phyloP scores from a whole-genome alignment of 1,139 yeast genomes.

The Candida tetrigidarum region DNA sequence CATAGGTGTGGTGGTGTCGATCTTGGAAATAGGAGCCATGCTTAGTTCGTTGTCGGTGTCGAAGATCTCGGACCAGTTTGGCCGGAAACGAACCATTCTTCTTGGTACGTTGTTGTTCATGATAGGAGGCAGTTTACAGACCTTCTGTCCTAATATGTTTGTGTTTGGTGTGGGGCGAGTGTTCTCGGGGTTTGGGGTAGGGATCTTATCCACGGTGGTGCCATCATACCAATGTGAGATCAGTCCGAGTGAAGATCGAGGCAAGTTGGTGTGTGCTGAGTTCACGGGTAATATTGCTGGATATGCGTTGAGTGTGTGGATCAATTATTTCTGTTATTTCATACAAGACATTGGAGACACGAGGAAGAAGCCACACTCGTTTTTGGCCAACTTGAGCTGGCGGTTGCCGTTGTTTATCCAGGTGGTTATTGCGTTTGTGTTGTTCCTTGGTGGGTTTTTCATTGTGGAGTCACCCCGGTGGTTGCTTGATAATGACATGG shows the following conservation, averaged over 20 bases:
- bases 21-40: slow-evolving; percentile 58
- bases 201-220: slow-evolving; percentile 54
- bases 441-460: slow-evolving; percentile 55
- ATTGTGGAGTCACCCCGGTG: slow-evolving; percentile 61
- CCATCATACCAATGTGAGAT: slow-evolving; percentile 62
- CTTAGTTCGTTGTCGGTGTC: slow-evolving; percentile 52
- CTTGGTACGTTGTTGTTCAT: slow-evolving; percentile 53
- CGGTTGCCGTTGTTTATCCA: slow-evolving; percentile 55
- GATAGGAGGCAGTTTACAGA: slow-evolving; percentile 54
- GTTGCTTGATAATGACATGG: slow-evolving; percentile 54
- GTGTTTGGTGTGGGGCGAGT: slow-evolving; percentile 54
- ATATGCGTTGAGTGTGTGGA: slow-evolving; percentile 58
- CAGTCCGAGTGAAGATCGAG: slow-evolving; percentile 58
- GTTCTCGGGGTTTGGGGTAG: slow-evolving; percentile 57
- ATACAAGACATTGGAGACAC: slow-evolving; percentile 49
- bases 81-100: slow-evolving; percentile 53
- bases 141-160: slow-evolving; percentile 46
- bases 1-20: slow-evolving; percentile 55
- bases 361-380: slow-evolving; percentile 36
- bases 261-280: slow-evolving; percentile 57
- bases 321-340: slow-evolving; percentile 55
- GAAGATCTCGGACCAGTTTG: slow-evolving; percentile 46
- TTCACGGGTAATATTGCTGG: slow-evolving; percentile 59
- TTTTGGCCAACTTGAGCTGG: slow-evolving; percentile 55
- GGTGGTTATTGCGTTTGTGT: slow-evolving; percentile 47